Evolutionary conservation across 441 rosid genomes (phyloP).

Genomic region (Bocquillonia castaneifolia): DNA sequence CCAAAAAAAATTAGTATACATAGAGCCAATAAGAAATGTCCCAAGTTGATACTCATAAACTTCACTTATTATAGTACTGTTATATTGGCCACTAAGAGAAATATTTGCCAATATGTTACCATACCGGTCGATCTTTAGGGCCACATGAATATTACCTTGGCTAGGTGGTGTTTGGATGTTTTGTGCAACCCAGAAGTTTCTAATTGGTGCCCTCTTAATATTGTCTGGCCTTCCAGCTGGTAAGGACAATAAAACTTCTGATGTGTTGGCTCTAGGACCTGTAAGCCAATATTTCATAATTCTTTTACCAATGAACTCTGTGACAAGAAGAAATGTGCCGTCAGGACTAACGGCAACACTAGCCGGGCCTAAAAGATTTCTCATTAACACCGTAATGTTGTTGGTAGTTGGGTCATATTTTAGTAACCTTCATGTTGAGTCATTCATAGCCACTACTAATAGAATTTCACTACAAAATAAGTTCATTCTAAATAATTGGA

Average conservation of each 20-base stretch:
- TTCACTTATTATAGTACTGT: background rate
- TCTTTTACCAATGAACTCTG: constrained; percentile 17
- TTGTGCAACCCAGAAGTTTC: constrained; percentile 7
- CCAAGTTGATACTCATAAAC: background rate
- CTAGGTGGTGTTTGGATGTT: too few relatives aligned
- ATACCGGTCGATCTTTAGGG: background rate
- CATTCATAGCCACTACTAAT: background rate
- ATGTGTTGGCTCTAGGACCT: constrained; percentile 11
- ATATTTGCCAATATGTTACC: background rate
- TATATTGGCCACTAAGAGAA: background rate
- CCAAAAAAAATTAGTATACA: background rate
- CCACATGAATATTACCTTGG: background rate
- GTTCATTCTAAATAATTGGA: too few relatives aligned
- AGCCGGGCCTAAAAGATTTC: constrained; percentile 26
- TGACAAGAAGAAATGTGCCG: constrained; percentile 22
- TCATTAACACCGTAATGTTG: constrained; percentile 1
- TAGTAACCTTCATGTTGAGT: constrained; percentile 25
- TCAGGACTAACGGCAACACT: constrained; percentile 18
- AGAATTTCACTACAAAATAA: background rate
- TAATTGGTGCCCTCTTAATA: background rate
- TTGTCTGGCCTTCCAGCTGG: constrained; percentile 13
- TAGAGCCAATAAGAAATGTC: too few relatives aligned
- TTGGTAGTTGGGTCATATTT: constrained; percentile 38
- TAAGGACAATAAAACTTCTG: background rate
- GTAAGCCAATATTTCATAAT: constrained; percentile 18